These are phyloP conservation scores for Platanus orientalis DNA, from an alignment of 164 flowering plant genomes.

Conservation along the genomic window DNA sequence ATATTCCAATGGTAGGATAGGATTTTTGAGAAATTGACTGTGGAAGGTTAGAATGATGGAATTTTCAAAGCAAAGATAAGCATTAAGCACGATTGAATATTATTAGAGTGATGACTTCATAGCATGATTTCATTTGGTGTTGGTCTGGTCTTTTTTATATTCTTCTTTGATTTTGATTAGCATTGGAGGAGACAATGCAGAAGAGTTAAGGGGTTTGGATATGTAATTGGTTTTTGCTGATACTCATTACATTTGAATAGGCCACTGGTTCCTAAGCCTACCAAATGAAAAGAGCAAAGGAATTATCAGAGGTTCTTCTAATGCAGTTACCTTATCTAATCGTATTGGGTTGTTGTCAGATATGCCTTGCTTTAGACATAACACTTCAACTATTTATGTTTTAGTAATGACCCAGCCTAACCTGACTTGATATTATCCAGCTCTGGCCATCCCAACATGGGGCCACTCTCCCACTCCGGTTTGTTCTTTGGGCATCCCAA, in stretches of 20 bases:
- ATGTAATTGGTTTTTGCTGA: too few relatives aligned
- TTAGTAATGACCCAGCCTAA: too few relatives aligned
- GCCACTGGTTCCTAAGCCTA: background rate
- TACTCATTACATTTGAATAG: background rate
- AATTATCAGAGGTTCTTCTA: background rate
- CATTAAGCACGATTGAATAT: background rate
- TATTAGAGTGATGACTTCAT: background rate
- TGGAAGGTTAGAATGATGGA: background rate
- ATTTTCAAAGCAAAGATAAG: background rate
- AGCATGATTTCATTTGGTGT: background rate
- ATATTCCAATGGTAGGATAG: too few relatives aligned
- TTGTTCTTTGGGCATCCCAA: too few relatives aligned
- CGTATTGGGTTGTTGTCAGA: too few relatives aligned
- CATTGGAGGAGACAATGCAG: background rate
- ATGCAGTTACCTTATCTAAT: background rate
- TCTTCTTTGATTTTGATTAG: background rate
- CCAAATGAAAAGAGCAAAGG: background rate
- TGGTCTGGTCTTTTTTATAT: background rate
- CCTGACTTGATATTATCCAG: too few relatives aligned
- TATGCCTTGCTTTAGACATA: too few relatives aligned
- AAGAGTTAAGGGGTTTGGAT: background rate
- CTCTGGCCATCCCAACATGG: too few relatives aligned
- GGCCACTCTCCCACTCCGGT: too few relatives aligned
- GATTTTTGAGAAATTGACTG: too few relatives aligned
- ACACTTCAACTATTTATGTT: too few relatives aligned